phyloP scores from a whole-genome alignment of 352 stramenopile genomes.

The Phytophthora tentaculata region DNA sequence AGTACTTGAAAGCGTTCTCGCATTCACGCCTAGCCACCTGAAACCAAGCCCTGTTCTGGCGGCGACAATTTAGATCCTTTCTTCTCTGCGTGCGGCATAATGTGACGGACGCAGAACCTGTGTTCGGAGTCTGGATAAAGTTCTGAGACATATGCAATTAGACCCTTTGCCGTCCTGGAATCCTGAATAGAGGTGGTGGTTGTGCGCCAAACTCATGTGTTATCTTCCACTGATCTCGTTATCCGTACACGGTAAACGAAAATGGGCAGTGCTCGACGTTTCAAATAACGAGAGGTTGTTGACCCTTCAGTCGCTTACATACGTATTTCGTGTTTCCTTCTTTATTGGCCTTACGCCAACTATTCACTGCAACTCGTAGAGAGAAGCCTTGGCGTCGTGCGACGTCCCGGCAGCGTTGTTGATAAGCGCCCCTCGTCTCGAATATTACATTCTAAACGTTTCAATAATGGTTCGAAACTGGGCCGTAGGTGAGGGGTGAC shows the following conservation, averaged over 20 bases:
- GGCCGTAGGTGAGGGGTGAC: not conserved
- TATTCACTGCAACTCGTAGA: not conserved
- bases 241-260: slow-evolving; percentile 1
- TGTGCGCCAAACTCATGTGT: slow-evolving; percentile 1
- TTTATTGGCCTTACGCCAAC: no score
- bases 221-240: slow-evolving; percentile 12
- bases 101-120: no score
- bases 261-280: not conserved
- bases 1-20: slow-evolving; percentile 11
- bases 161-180: slow-evolving; percentile 1
- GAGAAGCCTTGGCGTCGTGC: not conserved
- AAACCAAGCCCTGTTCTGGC: not conserved
- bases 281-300: not conserved
- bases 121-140: no score
- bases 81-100: slow-evolving; percentile 5
- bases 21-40: not conserved
- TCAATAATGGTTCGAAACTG: no score
- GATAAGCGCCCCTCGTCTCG: not conserved
- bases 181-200: slow-evolving; percentile 1
- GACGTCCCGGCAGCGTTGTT: not conserved
- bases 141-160: no score
- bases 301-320: slow-evolving; percentile 6
- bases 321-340: not conserved
- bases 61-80: not conserved
- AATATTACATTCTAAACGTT: not conserved